These are phyloP conservation scores for Spizellomyces punctatus DNA, from an alignment of 192 early-diverging fungal species.

Conservation along the genomic window DNA sequence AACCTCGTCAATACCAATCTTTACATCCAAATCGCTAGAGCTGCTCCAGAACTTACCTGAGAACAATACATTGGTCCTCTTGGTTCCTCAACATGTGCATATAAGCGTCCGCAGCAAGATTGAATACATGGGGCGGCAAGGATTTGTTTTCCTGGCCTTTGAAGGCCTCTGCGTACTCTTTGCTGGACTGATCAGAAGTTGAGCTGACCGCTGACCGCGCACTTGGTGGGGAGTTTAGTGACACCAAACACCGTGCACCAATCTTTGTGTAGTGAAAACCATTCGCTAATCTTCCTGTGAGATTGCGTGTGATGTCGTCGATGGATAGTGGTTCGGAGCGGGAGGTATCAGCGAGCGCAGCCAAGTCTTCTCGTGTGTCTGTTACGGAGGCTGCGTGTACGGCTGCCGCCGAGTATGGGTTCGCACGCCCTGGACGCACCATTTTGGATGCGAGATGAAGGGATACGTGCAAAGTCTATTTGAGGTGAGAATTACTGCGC, in stretches of 20 bases:
- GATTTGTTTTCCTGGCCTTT: conserved; percentile 2
- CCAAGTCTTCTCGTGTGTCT: conserved; percentile 14
- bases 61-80: conserved; percentile 86
- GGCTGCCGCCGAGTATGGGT: conserved; percentile 38
- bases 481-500: no score
- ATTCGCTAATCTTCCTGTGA: conserved; percentile 24
- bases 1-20: background rate
- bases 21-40: background rate
- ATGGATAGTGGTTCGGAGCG: background rate
- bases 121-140: conserved; percentile 79
- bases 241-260: conserved; percentile 68
- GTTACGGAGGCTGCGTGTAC: conserved; percentile 18
- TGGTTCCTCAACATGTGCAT: conserved; percentile 85
- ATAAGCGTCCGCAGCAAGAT: conserved; percentile 81
- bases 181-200: conserved; percentile 60
- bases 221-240: conserved; percentile 36
- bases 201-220: conserved; percentile 45
- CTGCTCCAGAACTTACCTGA: conserved; percentile 31
- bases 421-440: conserved; percentile 37
- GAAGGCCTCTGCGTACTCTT: conserved; percentile 64
- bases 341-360: conserved; percentile 3
- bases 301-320: conserved; percentile 22
- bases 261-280: conserved; percentile 69
- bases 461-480: no score
- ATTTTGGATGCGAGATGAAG: conserved; percentile 3